Evolutionary conservation across 441 rosid genomes (phyloP).

Genomic region (Dalechampia spathulata): DNA sequence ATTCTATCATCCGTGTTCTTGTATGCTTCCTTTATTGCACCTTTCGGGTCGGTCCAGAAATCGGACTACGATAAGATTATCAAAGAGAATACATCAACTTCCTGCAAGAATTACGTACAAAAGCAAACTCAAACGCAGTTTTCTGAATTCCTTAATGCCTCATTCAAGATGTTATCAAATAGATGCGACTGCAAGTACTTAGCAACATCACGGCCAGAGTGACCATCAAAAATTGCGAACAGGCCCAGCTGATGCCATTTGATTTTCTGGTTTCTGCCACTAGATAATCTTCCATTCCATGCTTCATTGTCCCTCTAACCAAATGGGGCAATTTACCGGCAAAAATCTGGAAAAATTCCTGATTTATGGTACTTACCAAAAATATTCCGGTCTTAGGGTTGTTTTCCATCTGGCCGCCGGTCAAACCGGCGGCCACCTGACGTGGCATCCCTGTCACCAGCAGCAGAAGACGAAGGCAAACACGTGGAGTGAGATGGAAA

Average conservation of each 20-base stretch:
- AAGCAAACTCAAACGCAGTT: no score
- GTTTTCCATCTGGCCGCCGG: no score
- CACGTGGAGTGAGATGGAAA: no score
- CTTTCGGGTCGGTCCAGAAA: slow-evolving; percentile 31
- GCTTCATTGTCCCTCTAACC: slow-evolving; percentile 43
- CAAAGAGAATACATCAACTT: neutral
- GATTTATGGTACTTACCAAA: no score
- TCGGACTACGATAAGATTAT: slow-evolving; percentile 23
- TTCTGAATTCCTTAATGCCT: slow-evolving; percentile 22
- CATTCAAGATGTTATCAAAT: slow-evolving; percentile 35
- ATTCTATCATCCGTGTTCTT: slow-evolving; percentile 32
- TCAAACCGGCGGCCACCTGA: no score
- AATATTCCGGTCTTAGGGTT: no score
- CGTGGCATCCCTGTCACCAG: no score
- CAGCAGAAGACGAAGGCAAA: no score
- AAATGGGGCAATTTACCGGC: no score
- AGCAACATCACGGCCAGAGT: slow-evolving; percentile 42
- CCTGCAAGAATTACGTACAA: no score
- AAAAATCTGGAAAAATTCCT: no score
- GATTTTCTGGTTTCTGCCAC: slow-evolving; percentile 34
- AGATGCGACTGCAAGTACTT: slow-evolving; percentile 39
- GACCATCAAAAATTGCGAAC: slow-evolving; percentile 54
- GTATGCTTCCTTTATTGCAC: slow-evolving; percentile 34
- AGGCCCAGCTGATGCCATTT: slow-evolving; percentile 33
- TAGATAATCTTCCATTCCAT: slow-evolving; percentile 50